Evolutionary conservation across 2,329 filamentous ascomycete genomes (phyloP).

Genomic region (Nothophaeocryptopus gaeumannii): DNA sequence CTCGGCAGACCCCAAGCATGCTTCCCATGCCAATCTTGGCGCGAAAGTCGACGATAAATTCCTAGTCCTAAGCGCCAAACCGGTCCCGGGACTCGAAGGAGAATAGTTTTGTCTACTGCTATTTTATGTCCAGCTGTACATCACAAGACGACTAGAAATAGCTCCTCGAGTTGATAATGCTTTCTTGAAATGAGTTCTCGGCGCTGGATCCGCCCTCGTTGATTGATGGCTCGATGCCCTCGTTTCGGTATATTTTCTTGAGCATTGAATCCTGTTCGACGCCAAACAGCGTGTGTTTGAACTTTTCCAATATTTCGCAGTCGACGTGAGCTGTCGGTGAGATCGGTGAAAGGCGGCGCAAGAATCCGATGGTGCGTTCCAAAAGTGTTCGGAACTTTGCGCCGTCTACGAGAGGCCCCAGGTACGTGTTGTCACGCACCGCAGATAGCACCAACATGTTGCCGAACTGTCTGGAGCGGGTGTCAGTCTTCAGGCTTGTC

Average conservation of each 20-base stretch:
- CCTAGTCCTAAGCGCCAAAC: too few relatives aligned
- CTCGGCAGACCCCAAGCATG: too few relatives aligned
- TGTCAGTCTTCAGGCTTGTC: conserved; percentile 23
- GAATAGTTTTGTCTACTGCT: too few relatives aligned
- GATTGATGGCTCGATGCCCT: conserved; percentile 20
- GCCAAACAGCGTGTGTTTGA: conserved; percentile 39
- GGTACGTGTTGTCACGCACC: conserved; percentile 59
- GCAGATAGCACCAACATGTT: conserved; percentile 87
- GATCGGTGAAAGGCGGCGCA: conserved; percentile 66
- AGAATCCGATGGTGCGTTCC: conserved; percentile 66
- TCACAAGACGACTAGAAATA: too few relatives aligned
- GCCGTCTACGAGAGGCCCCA: conserved; percentile 58
- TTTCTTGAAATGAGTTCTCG: conserved; percentile 22
- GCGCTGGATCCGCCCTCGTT: too few relatives aligned
- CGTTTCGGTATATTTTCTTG: conserved; percentile 26
- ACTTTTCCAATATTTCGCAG: conserved; percentile 65
- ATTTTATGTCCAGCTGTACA: too few relatives aligned
- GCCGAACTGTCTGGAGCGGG: conserved; percentile 76
- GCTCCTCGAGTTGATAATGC: conserved; percentile 4
- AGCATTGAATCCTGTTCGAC: conserved; percentile 16
- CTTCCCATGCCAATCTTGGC: too few relatives aligned
- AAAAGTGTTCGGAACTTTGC: conserved; percentile 61
- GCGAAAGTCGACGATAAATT: too few relatives aligned
- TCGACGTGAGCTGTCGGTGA: conserved; percentile 74
- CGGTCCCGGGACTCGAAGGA: too few relatives aligned